A percentile compares a stretch with the other conserved stretches of the same genome.
phyloP scores from a whole-genome alignment of 768 basidiomycete species.

The Nidularia pulvinata region DNA sequence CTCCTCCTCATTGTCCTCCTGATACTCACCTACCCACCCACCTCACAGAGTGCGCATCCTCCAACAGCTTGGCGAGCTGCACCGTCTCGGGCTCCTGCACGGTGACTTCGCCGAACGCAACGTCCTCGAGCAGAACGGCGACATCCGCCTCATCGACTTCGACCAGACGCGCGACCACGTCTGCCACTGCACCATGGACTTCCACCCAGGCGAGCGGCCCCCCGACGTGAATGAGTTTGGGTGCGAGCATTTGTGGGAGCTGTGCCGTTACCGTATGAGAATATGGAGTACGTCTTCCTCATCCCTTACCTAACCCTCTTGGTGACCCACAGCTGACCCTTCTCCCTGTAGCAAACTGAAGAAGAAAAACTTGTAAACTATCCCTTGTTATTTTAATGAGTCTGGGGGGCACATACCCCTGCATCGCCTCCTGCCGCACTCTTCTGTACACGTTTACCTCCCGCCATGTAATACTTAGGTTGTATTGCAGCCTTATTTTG shows the following conservation, averaged over 20 bases:
- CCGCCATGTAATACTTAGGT: too few species aligned
- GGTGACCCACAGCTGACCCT: too few species aligned
- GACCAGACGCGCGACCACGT: slow-evolving; percentile 25
- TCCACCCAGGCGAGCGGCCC: slow-evolving; percentile 16
- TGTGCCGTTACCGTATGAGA: slow-evolving; percentile 22
- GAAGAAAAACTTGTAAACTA: too few species aligned
- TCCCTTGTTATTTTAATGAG: too few species aligned
- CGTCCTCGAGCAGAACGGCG: slow-evolving; percentile 29
- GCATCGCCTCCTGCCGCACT: too few species aligned
- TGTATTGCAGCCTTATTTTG: too few species aligned
- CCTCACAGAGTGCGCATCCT: slow-evolving; percentile 25
- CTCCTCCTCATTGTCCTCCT: neutral
- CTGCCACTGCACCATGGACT: slow-evolving; percentile 25
- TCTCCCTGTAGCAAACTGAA: too few species aligned
- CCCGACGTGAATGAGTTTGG: slow-evolving; percentile 25
- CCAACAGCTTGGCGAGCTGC: slow-evolving; percentile 27
- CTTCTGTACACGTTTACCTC: too few species aligned
- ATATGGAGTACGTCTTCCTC: slow-evolving; percentile 16
- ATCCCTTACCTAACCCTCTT: too few species aligned
- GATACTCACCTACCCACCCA: neutral
- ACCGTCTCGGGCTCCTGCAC: slow-evolving; percentile 28
- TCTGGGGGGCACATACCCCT: too few species aligned
- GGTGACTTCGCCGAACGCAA: slow-evolving; percentile 42
- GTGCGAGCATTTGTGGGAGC: slow-evolving; percentile 27
- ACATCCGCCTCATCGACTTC: slow-evolving; percentile 37